Percentiles rank a stretch among this genome's conserved stretches.
Conservation (phyloP, 2,329 filamentous ascomycete species). For the Pseudogymnoascus sp. region DNA sequence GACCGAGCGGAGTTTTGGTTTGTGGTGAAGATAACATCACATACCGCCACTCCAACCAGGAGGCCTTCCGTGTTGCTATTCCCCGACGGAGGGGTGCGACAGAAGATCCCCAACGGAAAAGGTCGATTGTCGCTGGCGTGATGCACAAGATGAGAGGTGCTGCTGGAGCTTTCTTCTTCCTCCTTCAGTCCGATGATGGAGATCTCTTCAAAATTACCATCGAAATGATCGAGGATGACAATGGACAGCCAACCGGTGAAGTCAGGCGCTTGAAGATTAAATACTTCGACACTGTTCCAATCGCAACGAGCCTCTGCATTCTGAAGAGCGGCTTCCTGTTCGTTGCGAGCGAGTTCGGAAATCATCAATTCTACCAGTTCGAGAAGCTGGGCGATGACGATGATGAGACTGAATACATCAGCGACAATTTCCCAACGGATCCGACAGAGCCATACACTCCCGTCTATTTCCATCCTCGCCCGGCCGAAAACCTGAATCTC, state of each 20-base stretch:
- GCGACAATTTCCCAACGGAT: conserved; percentile 74
- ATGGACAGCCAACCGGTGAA: conserved; percentile 70
- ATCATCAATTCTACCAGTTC: conserved; percentile 93
- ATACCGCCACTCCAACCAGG: conserved; percentile 93
- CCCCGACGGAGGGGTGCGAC: conserved; percentile 79
- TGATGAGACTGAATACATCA: conserved; percentile 77
- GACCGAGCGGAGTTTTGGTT: conserved; percentile 88
- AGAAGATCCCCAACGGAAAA: conserved; percentile 86
- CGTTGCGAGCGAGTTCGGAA: conserved; percentile 83
- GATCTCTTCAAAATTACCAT: conserved; percentile 95
- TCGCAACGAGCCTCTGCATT: conserved; percentile 82
- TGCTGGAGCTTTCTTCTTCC: conserved; percentile 87
- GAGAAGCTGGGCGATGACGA: conserved; percentile 95
- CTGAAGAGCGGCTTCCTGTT: conserved; percentile 94
- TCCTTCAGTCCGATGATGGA: conserved; percentile 94
- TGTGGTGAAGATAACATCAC: conserved; percentile 93
- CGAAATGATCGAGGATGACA: conserved; percentile 77
- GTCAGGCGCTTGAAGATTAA: conserved; percentile 84
- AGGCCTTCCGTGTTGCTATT: conserved; percentile 80
- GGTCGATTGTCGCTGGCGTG: conserved; percentile 80
- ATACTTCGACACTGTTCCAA: conserved; percentile 93
- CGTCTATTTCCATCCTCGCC: conserved; percentile 76
- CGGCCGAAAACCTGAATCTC: conserved; percentile 71
- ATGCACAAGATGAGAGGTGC: conserved; percentile 89
- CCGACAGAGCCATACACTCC: conserved; percentile 64